Evolutionary conservation across 352 stramenopile species (phyloP), one percentile per base, ranked within the genome.

Genomic region (Phytopythium helicoides): DNA sequence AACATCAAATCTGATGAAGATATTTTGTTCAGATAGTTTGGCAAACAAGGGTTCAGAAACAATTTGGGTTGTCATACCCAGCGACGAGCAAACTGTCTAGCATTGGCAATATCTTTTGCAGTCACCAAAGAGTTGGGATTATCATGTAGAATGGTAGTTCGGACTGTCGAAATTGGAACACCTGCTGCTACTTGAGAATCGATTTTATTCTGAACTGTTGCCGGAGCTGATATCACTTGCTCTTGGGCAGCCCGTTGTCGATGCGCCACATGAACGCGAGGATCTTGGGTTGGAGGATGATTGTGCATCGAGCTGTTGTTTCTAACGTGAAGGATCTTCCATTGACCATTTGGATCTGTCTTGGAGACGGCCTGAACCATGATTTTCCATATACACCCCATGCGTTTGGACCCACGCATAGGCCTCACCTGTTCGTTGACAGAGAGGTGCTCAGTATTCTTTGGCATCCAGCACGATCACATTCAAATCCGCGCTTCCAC

Each of bases 271-370:
- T 66, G 58, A 10, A 58, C 39, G 1, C 47, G 8, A 21, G 40
- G 33, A 18, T 56, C 57, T 31, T 46, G 18, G 14, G 40, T 55
- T 2, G 31, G 37, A 10, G 21, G 49, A 15, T 62, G 54, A 11
- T 62, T 62, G 44, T 54, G 59, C 1, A 53, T 14, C 5, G n/a
- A 31, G 38, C 54, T 62, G n/a, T 38, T 33, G 22, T 55, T 59
- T 8, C 59, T 39, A 1, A 39, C 56, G 15, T 67, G 47, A 2
- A 59, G 41, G 12, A 67, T 59, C 18, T 38, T 14, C 48, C 59
- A 66, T 1, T 47, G 42, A 10, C 47, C 53, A 16, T 7, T 0
- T 3, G 45, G 56, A 21, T 64, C 45, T 6, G 49, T 18, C 9
- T 52, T 42, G 28, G 2, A 44, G n/a, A 64, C 36, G 5, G 57